Evolutionary conservation across 2,329 filamentous ascomycete species (phyloP), one percentile per base, ranked within the genome.

Genomic region (Zalaria obscura): DNA sequence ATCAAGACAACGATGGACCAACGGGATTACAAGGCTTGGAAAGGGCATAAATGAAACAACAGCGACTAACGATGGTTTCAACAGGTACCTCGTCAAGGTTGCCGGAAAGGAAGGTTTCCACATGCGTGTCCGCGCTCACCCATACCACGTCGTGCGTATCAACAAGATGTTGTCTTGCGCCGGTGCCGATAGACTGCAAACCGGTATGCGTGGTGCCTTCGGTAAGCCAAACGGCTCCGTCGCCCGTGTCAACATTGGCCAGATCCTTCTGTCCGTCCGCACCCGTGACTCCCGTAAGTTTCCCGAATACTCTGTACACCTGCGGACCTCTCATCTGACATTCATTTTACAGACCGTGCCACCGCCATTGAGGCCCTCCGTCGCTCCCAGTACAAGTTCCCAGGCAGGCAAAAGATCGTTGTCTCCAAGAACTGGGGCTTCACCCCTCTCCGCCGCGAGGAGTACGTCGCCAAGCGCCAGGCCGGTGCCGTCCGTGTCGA

Each of bases 131-230:
- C 76, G 91, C 66, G 88, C 87, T 64, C 91, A 98, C 79, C 91
- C 91, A 56, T 98, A 85, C 86, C 91, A 98, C 78, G 91, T 98
- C 73, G 83, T 98, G 78, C 91, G 91, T 73, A 98, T 98, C 88
- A 98, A 98, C 87, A 98, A 98, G 84, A 98, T 98, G 91, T 89
- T 98, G 86, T 96, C 91, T 66, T 98, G 91, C 72, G 91, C 91
- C 64, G 91, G 91, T 79, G 91, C 91, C 81, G 91, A 98, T 96
- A 87, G 91, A 83, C 78, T 98, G 71, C 91, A 98, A 75, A 98
- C 91, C 59, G 91, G 91, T 78, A 98, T 98, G 91, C 89, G 91
- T 83, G 91, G 91, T 81, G 91, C 91, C 60, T 98, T 87, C 81
- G 91, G 91, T 66, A 98, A 98, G 83, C 91, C 91, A 69, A 93